Conservation (phyloP, 441 rosid species). For the Biscutella auriculata region DNA sequence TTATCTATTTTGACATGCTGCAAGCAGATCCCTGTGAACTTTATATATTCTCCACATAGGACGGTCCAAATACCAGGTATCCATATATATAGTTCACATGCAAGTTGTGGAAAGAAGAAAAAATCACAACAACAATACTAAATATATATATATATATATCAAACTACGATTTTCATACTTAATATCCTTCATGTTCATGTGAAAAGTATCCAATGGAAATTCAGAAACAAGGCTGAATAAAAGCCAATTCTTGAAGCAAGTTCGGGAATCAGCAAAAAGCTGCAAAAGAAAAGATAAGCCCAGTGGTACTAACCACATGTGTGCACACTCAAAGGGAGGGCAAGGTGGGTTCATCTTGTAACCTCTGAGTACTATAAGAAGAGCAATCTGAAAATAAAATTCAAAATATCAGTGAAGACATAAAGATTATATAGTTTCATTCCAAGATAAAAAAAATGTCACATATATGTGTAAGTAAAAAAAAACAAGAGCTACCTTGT, state of each 20-base stretch:
- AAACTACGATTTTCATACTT: neutral
- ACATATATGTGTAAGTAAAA: slow-evolving; percentile 6
- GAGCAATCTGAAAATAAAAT: slow-evolving; percentile 59
- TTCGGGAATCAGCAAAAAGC: slow-evolving; percentile 1
- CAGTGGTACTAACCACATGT: slow-evolving; percentile 70
- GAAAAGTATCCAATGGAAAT: slow-evolving; percentile 1
- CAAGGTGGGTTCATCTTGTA: slow-evolving; percentile 95
- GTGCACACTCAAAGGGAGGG: slow-evolving; percentile 97
- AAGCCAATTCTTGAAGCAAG: slow-evolving; percentile 2
- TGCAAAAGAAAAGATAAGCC: slow-evolving; percentile 13
- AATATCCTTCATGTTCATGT: neutral
- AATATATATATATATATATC: neutral
- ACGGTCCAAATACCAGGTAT: neutral
- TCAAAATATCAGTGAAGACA: slow-evolving; percentile 20
- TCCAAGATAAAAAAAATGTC: slow-evolving; percentile 6
- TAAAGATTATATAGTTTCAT: slow-evolving; percentile 17
- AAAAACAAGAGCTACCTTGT: slow-evolving; percentile 62
- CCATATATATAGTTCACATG: neutral
- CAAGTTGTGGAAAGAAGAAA: neutral
- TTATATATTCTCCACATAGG: neutral
- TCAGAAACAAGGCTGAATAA: slow-evolving; percentile 5
- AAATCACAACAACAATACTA: neutral
- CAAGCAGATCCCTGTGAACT: neutral
- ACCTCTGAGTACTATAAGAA: slow-evolving; percentile 85
- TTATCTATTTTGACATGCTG: neutral